Percentiles rank a stretch among this genome's conserved stretches.
Conservation (phyloP, 1,139 yeast species). For the Meyerozyma sp. region DNA sequence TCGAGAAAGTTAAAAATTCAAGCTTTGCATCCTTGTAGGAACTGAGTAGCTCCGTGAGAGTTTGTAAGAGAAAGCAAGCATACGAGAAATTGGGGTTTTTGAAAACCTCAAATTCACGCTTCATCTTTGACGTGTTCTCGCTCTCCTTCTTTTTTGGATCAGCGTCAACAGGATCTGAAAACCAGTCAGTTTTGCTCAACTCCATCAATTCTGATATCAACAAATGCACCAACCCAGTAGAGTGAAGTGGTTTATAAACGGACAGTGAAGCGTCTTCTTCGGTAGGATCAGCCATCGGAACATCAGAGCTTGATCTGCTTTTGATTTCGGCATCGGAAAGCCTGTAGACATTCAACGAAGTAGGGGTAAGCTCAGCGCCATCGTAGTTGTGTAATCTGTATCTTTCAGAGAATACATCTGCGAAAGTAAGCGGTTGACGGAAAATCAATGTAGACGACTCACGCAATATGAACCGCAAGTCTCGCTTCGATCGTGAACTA, state of each 20-base stretch:
- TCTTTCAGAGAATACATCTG: slow-evolving; percentile 46
- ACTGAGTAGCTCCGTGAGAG: slow-evolving; percentile 64
- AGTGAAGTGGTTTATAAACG: slow-evolving; percentile 14
- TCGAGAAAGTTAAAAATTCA: slow-evolving; percentile 75
- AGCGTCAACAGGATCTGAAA: slow-evolving; percentile 23
- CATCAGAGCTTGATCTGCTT: slow-evolving; percentile 22
- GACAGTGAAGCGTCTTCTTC: slow-evolving; percentile 9
- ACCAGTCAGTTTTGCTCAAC: slow-evolving; percentile 48
- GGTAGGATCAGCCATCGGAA: slow-evolving; percentile 27
- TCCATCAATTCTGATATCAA: slow-evolving; percentile 62
- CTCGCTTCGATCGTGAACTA: slow-evolving; percentile 26
- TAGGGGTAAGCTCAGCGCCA: slow-evolving; percentile 20
- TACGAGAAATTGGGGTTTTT: slow-evolving; percentile 51
- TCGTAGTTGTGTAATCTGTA: slow-evolving; percentile 46
- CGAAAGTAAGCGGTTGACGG: slow-evolving; percentile 53
- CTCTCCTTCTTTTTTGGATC: slow-evolving; percentile 7
- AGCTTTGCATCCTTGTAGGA: slow-evolving; percentile 79
- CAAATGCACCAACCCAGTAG: slow-evolving; percentile 59
- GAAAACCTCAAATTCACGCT: slow-evolving; percentile 21
- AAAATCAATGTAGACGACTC: slow-evolving; percentile 53
- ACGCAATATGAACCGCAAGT: slow-evolving; percentile 47
- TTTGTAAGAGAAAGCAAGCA: slow-evolving; percentile 62
- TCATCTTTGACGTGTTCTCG: slow-evolving; percentile 11
- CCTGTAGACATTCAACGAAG: slow-evolving; percentile 10
- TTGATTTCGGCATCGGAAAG: slow-evolving; percentile 8